Evolutionary conservation across 2,329 filamentous ascomycete genomes (phyloP).

Genomic region (Myotisia sp.): DNA sequence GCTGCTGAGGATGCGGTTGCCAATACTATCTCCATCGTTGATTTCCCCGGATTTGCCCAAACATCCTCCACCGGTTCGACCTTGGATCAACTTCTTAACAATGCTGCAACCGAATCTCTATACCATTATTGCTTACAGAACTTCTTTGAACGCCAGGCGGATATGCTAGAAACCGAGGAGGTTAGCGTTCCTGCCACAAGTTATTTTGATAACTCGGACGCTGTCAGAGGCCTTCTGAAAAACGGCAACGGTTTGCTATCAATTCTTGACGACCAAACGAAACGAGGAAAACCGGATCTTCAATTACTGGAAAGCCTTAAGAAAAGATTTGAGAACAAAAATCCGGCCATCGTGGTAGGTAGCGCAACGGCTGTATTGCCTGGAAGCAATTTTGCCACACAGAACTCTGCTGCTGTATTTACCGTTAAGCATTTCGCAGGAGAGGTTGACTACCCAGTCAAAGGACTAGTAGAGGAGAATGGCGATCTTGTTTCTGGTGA

Average conservation of each 20-base stretch:
- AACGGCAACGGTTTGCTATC: slow-evolving; percentile 81
- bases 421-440: slow-evolving; percentile 91
- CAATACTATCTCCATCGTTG: slow-evolving; percentile 88
- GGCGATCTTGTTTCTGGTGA: slow-evolving; percentile 92
- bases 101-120: slow-evolving; percentile 78
- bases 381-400: slow-evolving; percentile 78
- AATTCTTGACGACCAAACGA: slow-evolving; percentile 91
- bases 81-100: slow-evolving; percentile 86
- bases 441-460: slow-evolving; percentile 84
- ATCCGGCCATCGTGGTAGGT: slow-evolving; percentile 70
- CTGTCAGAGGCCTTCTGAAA: slow-evolving; percentile 81
- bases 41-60: slow-evolving; percentile 91
- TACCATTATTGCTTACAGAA: slow-evolving; percentile 90
- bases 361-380: slow-evolving; percentile 61
- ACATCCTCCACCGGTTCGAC: slow-evolving; percentile 67
- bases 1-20: slow-evolving; percentile 74
- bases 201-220: slow-evolving; percentile 96
- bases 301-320: slow-evolving; percentile 82
- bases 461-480: slow-evolving; percentile 83
- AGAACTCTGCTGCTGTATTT: slow-evolving; percentile 67
- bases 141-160: slow-evolving; percentile 90
- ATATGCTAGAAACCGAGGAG: slow-evolving; percentile 87
- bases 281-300: slow-evolving; percentile 71
- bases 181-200: slow-evolving; percentile 79
- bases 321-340: slow-evolving; percentile 90